Conservation (phyloP, 345 rosid species). For the Firmiana major region DNA sequence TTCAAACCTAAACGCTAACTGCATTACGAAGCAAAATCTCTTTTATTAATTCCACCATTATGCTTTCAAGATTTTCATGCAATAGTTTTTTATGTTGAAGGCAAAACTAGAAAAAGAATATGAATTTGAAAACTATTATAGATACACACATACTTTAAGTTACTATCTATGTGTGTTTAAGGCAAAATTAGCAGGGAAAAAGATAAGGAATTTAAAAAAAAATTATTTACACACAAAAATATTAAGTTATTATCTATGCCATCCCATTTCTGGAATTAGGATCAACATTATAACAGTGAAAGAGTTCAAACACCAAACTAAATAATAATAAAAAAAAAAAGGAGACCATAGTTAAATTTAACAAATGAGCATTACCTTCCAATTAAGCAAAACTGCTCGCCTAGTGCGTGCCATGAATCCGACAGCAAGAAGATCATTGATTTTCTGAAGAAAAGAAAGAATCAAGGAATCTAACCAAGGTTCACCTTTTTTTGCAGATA, state of each 20-base stretch:
- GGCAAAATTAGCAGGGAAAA: background rate
- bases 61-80: background rate
- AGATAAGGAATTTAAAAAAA: background rate
- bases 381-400: slow-evolving; percentile 71
- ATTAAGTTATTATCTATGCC: background rate
- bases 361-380: slow-evolving; percentile 58
- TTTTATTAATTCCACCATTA: background rate
- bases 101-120: background rate
- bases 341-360: background rate
- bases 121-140: background rate
- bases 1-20: background rate
- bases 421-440: slow-evolving; percentile 66
- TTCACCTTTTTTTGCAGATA: slow-evolving; percentile 36
- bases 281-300: background rate
- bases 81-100: background rate
- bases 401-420: slow-evolving; percentile 70
- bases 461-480: slow-evolving; percentile 58
- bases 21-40: background rate
- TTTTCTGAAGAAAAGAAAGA: slow-evolving; percentile 61
- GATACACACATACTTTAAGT: background rate
- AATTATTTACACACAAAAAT: background rate
- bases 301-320: background rate
- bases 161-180: background rate
- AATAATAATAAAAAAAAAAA: background rate
- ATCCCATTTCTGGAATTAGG: slow-evolving; percentile 12